Conservation (phyloP, 164 flowering plant species). For the Piper betle region DNA sequence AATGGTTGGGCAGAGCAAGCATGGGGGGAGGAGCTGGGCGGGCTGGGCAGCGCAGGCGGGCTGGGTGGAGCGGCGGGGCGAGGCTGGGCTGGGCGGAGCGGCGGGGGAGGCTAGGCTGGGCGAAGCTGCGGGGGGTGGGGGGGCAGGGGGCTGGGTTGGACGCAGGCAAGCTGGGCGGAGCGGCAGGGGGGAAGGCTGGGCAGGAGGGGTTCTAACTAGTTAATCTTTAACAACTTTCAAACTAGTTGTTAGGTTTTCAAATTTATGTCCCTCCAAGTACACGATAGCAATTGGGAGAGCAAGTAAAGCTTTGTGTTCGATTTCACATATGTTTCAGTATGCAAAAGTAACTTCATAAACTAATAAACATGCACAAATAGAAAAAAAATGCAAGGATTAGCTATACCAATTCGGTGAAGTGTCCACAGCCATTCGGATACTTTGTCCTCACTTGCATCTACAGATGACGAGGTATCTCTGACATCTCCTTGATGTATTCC, state of each 20-base stretch:
- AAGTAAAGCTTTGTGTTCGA: not conserved
- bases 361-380: not conserved
- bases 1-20: too few species aligned
- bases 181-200: too few species aligned
- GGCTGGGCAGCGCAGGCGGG: too few species aligned
- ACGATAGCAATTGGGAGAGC: not conserved
- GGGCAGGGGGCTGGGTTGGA: too few species aligned
- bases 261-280: not conserved
- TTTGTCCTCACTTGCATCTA: conserved; percentile 35
- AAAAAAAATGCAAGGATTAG: not conserved
- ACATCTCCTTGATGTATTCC: conserved; percentile 32
- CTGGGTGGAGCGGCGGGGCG: too few species aligned
- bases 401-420: conserved; percentile 74
- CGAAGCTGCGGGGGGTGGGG: too few species aligned
- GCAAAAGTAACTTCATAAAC: not conserved
- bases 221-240: too few species aligned
- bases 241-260: not conserved
- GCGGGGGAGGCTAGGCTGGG: too few species aligned
- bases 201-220: too few species aligned
- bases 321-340: not conserved
- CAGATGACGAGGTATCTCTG: conserved; percentile 19
- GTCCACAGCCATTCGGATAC: conserved; percentile 95
- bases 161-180: too few species aligned
- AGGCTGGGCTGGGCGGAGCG: too few species aligned
- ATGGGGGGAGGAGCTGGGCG: too few species aligned